These are phyloP conservation scores for Quercus engelmannii DNA, from an alignment of 306 rosid species.

Conservation along the genomic window DNA sequence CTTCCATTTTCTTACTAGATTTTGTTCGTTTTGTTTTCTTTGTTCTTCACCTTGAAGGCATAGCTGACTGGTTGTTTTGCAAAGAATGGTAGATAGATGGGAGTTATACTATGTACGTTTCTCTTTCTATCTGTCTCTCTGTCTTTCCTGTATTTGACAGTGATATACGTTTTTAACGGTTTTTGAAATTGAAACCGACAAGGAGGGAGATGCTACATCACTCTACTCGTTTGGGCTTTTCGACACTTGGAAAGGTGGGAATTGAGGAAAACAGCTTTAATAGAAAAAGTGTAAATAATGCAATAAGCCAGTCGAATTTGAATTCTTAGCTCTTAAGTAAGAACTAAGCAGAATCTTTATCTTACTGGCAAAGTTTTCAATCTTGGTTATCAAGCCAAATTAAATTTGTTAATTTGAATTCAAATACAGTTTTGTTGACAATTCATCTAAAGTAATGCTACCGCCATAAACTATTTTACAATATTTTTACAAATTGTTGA, in stretches of 20 bases:
- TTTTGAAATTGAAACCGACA: constrained; percentile 45
- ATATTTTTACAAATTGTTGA: no score
- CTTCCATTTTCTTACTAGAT: constrained; percentile 13
- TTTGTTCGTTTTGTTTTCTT: constrained; percentile 24
- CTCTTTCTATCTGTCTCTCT: background rate
- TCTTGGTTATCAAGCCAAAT: no score
- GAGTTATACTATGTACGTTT: background rate
- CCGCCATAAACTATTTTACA: fast-evolving
- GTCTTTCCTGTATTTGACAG: background rate
- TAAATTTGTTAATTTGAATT: no score
- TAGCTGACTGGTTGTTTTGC: constrained; percentile 34
- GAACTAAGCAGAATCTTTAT: no score
- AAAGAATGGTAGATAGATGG: constrained; percentile 40
- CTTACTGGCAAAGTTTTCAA: no score
- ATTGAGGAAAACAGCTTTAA: background rate
- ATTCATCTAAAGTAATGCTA: no score
- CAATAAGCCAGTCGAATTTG: no score
- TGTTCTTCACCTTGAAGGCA: constrained; percentile 35
- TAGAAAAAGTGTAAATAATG: no score
- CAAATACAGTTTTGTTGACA: no score
- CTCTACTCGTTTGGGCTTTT: background rate
- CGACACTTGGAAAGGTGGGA: background rate
- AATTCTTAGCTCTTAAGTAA: no score
- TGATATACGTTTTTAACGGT: constrained; percentile 3
- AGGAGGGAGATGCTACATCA: constrained; percentile 45